phyloP scores from a whole-genome alignment of 768 basidiomycete genomes.

The Kwoniella bestiolae region DNA sequence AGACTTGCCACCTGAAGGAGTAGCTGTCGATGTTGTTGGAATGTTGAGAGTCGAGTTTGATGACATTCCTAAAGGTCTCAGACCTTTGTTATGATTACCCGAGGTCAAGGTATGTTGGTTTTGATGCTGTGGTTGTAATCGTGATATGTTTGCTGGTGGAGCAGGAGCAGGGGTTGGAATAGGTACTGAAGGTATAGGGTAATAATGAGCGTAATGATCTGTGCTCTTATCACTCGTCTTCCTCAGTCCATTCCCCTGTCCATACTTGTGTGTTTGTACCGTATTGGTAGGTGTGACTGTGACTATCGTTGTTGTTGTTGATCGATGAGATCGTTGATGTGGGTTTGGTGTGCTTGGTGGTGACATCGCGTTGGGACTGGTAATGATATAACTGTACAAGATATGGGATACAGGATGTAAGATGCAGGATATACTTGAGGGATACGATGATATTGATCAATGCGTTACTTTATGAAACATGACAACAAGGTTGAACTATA shows the following conservation, averaged over 20 bases:
- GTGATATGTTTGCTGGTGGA: constrained; percentile 10
- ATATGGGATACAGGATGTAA: not conserved
- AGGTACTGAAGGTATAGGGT: not conserved
- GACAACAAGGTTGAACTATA: not conserved
- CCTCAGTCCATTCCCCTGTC: not conserved
- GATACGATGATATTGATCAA: not conserved
- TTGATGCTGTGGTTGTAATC: constrained; percentile 2
- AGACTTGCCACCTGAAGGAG: not conserved
- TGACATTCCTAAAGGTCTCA: constrained; percentile 17
- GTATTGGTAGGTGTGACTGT: not conserved
- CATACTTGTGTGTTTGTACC: not conserved
- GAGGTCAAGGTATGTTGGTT: constrained; percentile 9
- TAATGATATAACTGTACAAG: not conserved
- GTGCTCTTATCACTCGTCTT: not conserved
- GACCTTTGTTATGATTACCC: constrained; percentile 7
- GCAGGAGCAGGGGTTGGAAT: not conserved
- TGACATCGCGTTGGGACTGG: not conserved
- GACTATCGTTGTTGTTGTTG: no score
- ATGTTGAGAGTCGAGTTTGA: constrained; percentile 3
- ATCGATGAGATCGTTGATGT: not conserved
- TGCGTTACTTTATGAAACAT: not conserved
- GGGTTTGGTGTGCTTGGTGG: not conserved
- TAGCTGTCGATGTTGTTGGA: not conserved
- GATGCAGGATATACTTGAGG: not conserved
- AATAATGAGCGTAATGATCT: not conserved